Evolutionary conservation across 257 asterid species (phyloP).

Genomic region (Sherardia arvensis): DNA sequence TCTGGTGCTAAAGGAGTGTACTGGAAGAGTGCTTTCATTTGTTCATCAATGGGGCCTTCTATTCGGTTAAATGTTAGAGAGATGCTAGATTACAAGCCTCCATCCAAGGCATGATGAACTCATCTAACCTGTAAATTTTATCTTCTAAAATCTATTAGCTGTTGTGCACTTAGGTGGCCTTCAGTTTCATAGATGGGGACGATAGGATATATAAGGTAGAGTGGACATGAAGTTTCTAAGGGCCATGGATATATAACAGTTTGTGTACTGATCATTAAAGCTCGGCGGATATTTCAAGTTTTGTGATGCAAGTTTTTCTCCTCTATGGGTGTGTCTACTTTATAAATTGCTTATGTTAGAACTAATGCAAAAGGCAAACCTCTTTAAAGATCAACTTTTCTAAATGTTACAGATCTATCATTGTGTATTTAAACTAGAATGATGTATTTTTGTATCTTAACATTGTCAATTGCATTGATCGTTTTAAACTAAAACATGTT

Average conservation of each 20-base stretch:
- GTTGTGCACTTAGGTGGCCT: constrained; percentile 2
- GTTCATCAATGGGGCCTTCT: constrained; percentile 98
- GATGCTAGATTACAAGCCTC: constrained; percentile 68
- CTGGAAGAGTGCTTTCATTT: constrained; percentile 91
- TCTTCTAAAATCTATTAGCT: constrained; percentile 19
- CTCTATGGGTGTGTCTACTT: too few species aligned
- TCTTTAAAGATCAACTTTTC: too few species aligned
- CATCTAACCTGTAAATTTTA: constrained; percentile 29
- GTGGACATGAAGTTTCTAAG: background rate
- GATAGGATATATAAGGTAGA: constrained; percentile 9
- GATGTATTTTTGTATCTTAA: too few species aligned
- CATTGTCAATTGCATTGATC: too few species aligned
- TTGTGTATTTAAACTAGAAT: too few species aligned
- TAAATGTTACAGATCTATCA: too few species aligned
- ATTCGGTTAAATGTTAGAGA: constrained; percentile 71
- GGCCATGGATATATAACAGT: background rate
- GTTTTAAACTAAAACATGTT: too few species aligned
- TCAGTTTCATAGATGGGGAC: constrained; percentile 9
- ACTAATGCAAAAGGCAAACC: too few species aligned
- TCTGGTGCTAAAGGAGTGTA: constrained; percentile 85
- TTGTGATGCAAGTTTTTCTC: too few species aligned
- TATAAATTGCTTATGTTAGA: too few species aligned
- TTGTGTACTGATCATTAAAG: background rate
- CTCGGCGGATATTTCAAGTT: too few species aligned
- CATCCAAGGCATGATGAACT: constrained; percentile 26